Base-by-base conservation (phyloP, 768 basidiomycete genomes). In the Auriscalpium vulgare region DNA sequence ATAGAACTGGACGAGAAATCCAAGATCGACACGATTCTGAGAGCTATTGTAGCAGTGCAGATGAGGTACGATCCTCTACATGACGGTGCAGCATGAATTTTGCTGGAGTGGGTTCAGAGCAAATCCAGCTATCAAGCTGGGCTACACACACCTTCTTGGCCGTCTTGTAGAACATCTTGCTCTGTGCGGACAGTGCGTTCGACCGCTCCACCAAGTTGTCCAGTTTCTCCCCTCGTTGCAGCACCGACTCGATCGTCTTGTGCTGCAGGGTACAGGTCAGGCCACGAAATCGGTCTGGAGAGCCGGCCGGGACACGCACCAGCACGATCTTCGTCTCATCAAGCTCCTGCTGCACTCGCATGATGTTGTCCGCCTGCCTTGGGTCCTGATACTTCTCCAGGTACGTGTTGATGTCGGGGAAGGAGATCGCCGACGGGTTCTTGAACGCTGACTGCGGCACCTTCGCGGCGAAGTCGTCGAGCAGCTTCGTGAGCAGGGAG, bases 291-390 rank as follows among this genome's bases (percentile, higher is more conserved):
- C 40, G 35, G 21, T 7, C 1, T 10, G 38, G 8, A 34, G 19
- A n/a, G 50, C n/a, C n/a, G n/a, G 50, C 9, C 7, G 19, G 13
- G 9, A 36, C 29, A 77, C 89, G 57, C 64, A 95, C 95, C 70
- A 99, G 74, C 47, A 98, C 84, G 62, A 99, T 95, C 87, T 99
- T 99, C 3, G 97, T 98, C 75, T 99, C 97, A 69, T 99, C 97
- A 53, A 99, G 73, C 68, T 99, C 97, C 67, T 93, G 88, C 71
- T 99, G 97, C 11, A 99, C 97, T 61, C 87, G 82, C 95, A 98
- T 95, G 67, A 99, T 97, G 17, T 91, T 87, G 74, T 99, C 95
- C 7, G 95, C 95, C 73, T 97, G 93, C 61, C 84, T 81, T 10
- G 95, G 95, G 71, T 99, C 95, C 73, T 99, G 95, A 69, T 97